A percentile compares a stretch with the other conserved stretches of the same genome.
Conservation (phyloP, 1,284 basidiomycete genomes). For the Pseudozyma sp. region DNA sequence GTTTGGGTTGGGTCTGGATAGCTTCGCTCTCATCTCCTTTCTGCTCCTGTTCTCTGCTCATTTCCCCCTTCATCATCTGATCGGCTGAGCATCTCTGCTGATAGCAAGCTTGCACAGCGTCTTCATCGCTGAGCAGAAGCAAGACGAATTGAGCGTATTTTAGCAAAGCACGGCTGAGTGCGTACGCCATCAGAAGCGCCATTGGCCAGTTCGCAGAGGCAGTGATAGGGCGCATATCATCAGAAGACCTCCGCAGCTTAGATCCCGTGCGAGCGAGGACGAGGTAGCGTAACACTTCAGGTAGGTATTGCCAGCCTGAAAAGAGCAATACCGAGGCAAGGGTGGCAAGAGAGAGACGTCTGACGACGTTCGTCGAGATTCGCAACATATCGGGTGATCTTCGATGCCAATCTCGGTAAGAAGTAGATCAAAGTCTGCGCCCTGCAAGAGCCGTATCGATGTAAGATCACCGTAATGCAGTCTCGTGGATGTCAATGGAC, state of each 20-base stretch:
- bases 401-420: not conserved
- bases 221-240: not conserved
- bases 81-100: constrained; percentile 16
- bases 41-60: not conserved
- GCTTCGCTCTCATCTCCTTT: not conserved
- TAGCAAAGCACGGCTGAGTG: constrained; percentile 14
- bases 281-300: too few species aligned
- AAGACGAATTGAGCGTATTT: constrained; percentile 18
- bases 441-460: too few species aligned
- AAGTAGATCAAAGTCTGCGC: not conserved
- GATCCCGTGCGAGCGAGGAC: not conserved
- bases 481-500: too few species aligned
- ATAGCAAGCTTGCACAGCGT: constrained; percentile 17
- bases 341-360: not conserved
- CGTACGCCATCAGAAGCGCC: not conserved
- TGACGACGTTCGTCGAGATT: not conserved
- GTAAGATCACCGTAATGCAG: too few species aligned
- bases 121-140: constrained; percentile 16
- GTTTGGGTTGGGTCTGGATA: too few species aligned
- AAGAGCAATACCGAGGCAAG: not conserved
- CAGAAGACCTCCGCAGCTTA: not conserved
- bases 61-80: not conserved
- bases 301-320: not conserved
- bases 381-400: not conserved
- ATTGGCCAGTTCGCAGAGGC: constrained; percentile 3